A percentile compares a stretch with the other conserved stretches of the same genome.
These are phyloP conservation scores for Plasmopara muralis DNA, from an alignment of 352 stramenopile genomes.

Conservation along the genomic window DNA sequence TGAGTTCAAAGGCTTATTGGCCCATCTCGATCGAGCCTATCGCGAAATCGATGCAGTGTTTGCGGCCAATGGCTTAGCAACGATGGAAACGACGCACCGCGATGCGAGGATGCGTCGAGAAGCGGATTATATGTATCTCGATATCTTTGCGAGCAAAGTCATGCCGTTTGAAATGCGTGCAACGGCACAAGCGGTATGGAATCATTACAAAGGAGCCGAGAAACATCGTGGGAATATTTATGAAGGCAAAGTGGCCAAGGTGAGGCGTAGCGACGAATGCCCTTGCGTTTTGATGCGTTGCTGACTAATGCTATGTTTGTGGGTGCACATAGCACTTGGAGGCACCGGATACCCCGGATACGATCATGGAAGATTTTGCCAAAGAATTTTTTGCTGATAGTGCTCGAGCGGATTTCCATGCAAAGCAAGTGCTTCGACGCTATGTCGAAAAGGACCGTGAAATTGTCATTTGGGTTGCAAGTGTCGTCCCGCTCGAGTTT, in stretches of 20 bases:
- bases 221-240: constrained; percentile 40
- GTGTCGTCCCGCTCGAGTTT: constrained; percentile 39
- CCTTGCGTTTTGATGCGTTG: not conserved
- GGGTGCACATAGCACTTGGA: constrained; percentile 27
- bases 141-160: constrained; percentile 40
- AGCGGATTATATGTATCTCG: constrained; percentile 35
- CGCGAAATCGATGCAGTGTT: constrained; percentile 34
- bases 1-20: constrained; percentile 30
- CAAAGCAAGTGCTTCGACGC: constrained; percentile 29
- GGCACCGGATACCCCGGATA: constrained; percentile 28
- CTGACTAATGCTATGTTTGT: constrained; percentile 10
- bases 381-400: constrained; percentile 33
- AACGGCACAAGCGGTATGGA: constrained; percentile 33
- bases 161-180: constrained; percentile 38
- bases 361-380: constrained; percentile 35
- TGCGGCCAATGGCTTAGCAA: constrained; percentile 27
- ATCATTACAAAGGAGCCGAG: constrained; percentile 37
- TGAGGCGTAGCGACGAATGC: constrained; percentile 6
- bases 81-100: constrained; percentile 32
- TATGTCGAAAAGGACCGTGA: constrained; percentile 37
- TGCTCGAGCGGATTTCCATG: constrained; percentile 35
- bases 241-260: constrained; percentile 34
- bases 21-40: constrained; percentile 29
- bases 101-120: constrained; percentile 35
- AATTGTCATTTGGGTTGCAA: constrained; percentile 38